Conservation (phyloP, 2,329 filamentous ascomycete genomes). For the Penicillium sp. region DNA sequence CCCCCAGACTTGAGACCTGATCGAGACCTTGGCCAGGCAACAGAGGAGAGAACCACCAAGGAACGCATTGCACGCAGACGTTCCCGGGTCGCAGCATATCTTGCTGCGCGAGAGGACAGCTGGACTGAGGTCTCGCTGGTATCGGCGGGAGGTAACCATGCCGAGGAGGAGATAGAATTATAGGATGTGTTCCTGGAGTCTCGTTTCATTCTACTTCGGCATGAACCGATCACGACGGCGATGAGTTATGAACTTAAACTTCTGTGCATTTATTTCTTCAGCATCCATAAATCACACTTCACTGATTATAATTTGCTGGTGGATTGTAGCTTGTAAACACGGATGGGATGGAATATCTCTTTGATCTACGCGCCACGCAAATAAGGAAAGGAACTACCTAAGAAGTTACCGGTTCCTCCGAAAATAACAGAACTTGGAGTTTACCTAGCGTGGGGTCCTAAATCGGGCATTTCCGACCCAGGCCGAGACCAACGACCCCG, state of each 20-base stretch:
- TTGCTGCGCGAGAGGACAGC: slow-evolving; percentile 42
- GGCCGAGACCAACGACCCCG: neutral
- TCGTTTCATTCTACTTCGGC: neutral
- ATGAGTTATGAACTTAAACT: neutral
- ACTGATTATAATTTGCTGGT: too few species aligned
- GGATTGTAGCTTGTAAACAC: neutral
- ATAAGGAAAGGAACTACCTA: neutral
- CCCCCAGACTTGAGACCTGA: neutral
- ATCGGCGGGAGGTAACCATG: slow-evolving; percentile 45
- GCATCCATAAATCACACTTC: neutral
- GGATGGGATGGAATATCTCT: neutral
- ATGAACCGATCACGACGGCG: neutral
- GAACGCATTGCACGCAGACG: slow-evolving; percentile 19
- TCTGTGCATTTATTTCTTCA: neutral
- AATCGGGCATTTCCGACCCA: slow-evolving; percentile 1
- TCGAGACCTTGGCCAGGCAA: neutral
- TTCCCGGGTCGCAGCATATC: slow-evolving; percentile 37
- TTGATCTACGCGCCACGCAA: neutral
- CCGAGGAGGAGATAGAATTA: slow-evolving; percentile 43
- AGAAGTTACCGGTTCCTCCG: neutral
- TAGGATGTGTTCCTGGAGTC: slow-evolving; percentile 11
- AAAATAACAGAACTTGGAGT: neutral
- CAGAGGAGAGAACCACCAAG: neutral
- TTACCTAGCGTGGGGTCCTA: neutral
- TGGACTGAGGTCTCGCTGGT: slow-evolving; percentile 45